A percentile compares a stretch with the other conserved stretches of the same genome.
Conservation (phyloP, 306 rosid genomes). For the Heteromeles arbutifolia region DNA sequence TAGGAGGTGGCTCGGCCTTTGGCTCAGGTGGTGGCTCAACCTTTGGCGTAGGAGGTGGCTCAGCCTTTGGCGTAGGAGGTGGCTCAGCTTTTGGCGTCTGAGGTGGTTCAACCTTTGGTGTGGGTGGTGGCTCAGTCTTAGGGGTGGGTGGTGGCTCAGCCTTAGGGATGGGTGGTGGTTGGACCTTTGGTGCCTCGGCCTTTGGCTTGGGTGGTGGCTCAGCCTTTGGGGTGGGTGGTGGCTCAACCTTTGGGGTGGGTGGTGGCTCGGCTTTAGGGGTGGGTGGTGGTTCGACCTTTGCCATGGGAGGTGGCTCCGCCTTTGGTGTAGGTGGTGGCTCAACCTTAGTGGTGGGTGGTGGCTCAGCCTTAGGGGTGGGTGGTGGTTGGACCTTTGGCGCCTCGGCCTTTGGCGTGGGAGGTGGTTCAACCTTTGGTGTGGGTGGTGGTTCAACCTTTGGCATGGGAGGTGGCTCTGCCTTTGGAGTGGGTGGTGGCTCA, state of each 20-base stretch:
- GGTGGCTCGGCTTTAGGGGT: background rate
- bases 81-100: background rate
- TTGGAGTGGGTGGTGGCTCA: background rate
- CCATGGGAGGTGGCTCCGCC: background rate
- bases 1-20: background rate
- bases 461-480: fast-evolving
- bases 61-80: fast-evolving
- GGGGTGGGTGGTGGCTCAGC: background rate
- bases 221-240: fast-evolving
- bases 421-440: background rate
- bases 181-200: too few species aligned
- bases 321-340: fast-evolving
- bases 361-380: background rate
- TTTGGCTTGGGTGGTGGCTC: background rate
- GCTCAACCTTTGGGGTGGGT: fast-evolving
- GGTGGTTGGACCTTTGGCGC: background rate
- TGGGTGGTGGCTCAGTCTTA: fast-evolving
- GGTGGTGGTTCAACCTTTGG: background rate
- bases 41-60: background rate
- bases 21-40: background rate
- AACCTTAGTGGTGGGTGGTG: background rate
- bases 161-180: background rate
- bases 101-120: background rate
- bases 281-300: background rate
- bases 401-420: fast-evolving